These are phyloP conservation scores for Gillenia trifoliata DNA, from an alignment of 306 rosid genomes.

Conservation along the genomic window DNA sequence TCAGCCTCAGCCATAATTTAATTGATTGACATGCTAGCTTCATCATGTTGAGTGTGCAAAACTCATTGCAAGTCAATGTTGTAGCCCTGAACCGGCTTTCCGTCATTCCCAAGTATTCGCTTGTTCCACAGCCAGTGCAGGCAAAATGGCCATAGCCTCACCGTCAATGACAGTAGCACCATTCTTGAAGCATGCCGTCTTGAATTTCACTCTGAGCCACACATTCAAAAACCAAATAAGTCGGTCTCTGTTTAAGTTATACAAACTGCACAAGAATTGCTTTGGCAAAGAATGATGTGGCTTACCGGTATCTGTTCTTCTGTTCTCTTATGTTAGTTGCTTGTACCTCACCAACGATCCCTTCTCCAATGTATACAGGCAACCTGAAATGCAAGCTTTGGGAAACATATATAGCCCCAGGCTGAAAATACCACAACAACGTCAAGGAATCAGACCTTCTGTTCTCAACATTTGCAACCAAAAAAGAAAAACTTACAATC, in stretches of 20 bases:
- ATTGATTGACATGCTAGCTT: no score
- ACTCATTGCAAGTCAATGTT: no score
- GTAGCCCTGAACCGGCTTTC: not conserved
- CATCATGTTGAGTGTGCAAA: no score
- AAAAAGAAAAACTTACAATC: no score
- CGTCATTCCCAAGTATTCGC: conserved; percentile 5
- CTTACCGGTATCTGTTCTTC: conserved; percentile 72
- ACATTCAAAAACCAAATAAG: not conserved
- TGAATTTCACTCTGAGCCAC: conserved; percentile 60
- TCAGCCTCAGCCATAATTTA: no score
- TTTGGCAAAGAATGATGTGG: not conserved
- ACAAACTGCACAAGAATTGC: not conserved
- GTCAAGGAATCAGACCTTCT: no score
- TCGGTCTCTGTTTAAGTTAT: not conserved
- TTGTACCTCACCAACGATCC: conserved; percentile 52
- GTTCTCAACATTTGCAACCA: no score
- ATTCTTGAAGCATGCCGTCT: no score
- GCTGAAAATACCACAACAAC: conserved; percentile 40
- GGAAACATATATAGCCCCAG: conserved; percentile 74
- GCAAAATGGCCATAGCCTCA: conserved; percentile 70
- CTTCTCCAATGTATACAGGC: conserved; percentile 69
- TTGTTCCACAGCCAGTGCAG: conserved; percentile 36
- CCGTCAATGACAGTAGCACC: conserved; percentile 64
- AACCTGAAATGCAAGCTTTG: conserved; percentile 77
- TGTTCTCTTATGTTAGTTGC: no score